Base-by-base conservation (phyloP, 495 filamentous ascomycete genomes). In the Penicillium coffeae region DNA sequence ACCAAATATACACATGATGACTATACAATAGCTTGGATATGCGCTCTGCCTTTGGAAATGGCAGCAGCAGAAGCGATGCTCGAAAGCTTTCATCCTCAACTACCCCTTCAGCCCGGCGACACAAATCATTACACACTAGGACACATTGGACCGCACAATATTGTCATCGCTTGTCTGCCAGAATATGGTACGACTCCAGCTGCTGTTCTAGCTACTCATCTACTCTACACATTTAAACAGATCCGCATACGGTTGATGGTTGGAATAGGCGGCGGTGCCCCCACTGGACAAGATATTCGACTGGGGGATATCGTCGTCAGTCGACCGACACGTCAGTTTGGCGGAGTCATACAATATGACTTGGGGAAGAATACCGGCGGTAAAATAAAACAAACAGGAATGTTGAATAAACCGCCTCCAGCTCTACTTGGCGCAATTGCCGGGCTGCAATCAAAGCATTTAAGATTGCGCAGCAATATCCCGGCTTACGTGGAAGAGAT, bases 221-320 rank as follows among this genome's bases (percentile, higher is more conserved):
- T 77, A 51, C 45, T 42, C 8, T 50, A 51, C 18, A 70, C 45
- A 7, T 74, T 75, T 38, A 50, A 53, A n/a, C 34, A 27, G 1
- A 57, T 76, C 19, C 64, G 58, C 35, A 65, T 72, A 50, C 58
- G 56, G 16, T 52, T 77, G 19, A 67, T 75, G 55, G 72, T 77
- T 15, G 73, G 65, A 21, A 55, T 71, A 48, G 64, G 58, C 16
- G 67, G 60, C 20, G 65, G 64, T 36, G 68, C 62, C 20, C 62
- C 65, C 21, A 57, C 54, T 43, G 55, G 48, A 37, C 34, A 63
- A 22, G 67, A 75, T 47, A 58, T 71, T 38, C 60, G 62, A 34
- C 62, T 75, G 6, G 72, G 73, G 20, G 72, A 75, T 57, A 60
- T 76, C 10, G 70, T 76, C 1, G 63, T 78, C 38, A 67, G 71